These are phyloP conservation scores for Tephrocybe sp. DNA, from an alignment of 768 basidiomycete genomes.

Conservation along the genomic window DNA sequence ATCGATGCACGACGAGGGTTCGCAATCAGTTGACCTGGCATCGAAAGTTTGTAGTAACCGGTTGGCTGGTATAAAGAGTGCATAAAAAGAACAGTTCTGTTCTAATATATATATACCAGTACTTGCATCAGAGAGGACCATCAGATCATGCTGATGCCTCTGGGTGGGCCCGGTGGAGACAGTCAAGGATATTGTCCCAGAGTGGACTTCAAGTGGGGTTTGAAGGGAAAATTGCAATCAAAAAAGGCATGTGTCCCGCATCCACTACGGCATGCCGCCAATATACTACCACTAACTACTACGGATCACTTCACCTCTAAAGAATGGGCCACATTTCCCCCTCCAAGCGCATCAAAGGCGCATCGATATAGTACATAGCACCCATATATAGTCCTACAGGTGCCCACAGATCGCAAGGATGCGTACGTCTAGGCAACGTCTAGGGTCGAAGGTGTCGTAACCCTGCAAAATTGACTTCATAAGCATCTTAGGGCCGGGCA, in stretches of 20 bases:
- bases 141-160: slow-evolving; percentile 18
- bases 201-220: slow-evolving; percentile 1
- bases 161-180: background rate
- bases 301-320: no score
- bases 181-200: background rate
- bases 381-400: no score
- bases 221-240: background rate
- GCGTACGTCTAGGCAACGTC: no score
- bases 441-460: no score
- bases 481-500: no score
- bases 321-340: no score
- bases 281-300: no score
- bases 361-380: no score
- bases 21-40: slow-evolving; percentile 28
- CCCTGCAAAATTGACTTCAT: no score
- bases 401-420: no score
- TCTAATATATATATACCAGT: slow-evolving; percentile 16
- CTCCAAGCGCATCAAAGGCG: no score
- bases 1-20: slow-evolving; percentile 25
- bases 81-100: background rate
- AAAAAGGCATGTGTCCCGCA: background rate
- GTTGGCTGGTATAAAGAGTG: background rate
- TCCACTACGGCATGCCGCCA: background rate
- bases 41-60: slow-evolving; percentile 11
- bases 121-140: slow-evolving; percentile 17